Percentiles rank a stretch among this genome's conserved stretches.
Conservation (phyloP, 2,329 filamentous ascomycete genomes). For the Diaporthe nobilis region DNA sequence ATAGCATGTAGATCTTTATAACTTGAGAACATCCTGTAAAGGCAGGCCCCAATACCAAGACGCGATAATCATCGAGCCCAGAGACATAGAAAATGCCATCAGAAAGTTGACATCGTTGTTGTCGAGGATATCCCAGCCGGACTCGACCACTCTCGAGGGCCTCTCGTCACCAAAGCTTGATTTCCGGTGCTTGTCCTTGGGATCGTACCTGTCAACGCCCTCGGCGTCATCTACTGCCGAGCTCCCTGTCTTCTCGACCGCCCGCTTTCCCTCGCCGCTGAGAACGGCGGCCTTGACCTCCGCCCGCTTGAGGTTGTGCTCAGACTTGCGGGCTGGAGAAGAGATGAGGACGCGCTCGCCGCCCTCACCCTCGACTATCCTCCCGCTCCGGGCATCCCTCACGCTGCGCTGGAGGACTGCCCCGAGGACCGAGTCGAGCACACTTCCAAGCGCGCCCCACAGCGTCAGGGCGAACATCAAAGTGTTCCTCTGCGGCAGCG, state of each 20-base stretch:
- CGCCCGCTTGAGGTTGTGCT: slow-evolving; percentile 53
- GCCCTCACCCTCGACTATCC: slow-evolving; percentile 87
- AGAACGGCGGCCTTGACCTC: slow-evolving; percentile 59
- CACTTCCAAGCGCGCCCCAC: slow-evolving; percentile 83
- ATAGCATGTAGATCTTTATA: slow-evolving; percentile 45
- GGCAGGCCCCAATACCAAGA: slow-evolving; percentile 73
- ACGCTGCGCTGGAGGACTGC: slow-evolving; percentile 89
- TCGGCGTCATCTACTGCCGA: slow-evolving; percentile 50
- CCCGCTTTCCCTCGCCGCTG: slow-evolving; percentile 59
- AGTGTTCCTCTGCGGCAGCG: slow-evolving; percentile 57
- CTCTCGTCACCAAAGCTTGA: slow-evolving; percentile 68
- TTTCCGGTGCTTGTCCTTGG: slow-evolving; percentile 63
- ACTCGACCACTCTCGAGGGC: slow-evolving; percentile 76
- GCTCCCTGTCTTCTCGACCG: slow-evolving; percentile 54
- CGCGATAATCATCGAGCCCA: slow-evolving; percentile 79
- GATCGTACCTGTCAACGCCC: slow-evolving; percentile 61
- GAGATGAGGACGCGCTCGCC: slow-evolving; percentile 59
- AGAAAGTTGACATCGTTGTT: slow-evolving; percentile 97
- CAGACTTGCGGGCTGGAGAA: slow-evolving; percentile 46
- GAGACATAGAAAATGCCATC: slow-evolving; percentile 88
- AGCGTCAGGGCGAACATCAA: slow-evolving; percentile 73
- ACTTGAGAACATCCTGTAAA: slow-evolving; percentile 58
- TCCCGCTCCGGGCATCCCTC: slow-evolving; percentile 84
- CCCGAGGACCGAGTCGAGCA: slow-evolving; percentile 90
- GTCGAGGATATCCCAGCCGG: slow-evolving; percentile 81